Base-by-base conservation (phyloP, 371 early-diverging fungal species). In the Lichtheimia hyalospora region DNA sequence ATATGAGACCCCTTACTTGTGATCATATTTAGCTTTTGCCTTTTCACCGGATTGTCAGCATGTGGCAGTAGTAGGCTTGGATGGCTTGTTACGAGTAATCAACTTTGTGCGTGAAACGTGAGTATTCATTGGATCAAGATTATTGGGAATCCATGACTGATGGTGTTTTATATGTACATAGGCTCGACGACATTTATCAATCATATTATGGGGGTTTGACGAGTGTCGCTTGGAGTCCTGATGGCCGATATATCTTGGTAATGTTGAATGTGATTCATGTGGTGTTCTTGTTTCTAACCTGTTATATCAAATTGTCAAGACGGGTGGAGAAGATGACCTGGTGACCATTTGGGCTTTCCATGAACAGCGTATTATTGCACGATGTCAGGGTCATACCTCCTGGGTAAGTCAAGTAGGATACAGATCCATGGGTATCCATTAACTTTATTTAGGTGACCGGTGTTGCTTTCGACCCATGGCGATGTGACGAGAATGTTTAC, bases 301-400 rank as follows among this genome's bases (percentile, higher is more conserved):
- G 15, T 39, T 25, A 21, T 34, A 34, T n/a, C n/a, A n/a, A n/a
- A n/a, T n/a, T n/a, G 10, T n/a, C 12, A 63, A 82, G 84, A 84
- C 89, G 0, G 93, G 98, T 10, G 95, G 97, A 0, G 96, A 99
- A 67, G 99, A 99, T 73, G 98, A 99, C 70, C 69, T 95, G 10
- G 86, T 98, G 13, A 90, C 95, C 2, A 83, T 99, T 3, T 99
- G 96, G 96, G 84, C 89, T 52, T 88, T 85, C 68, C 82, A 74
- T 57, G 94, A 87, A 41, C 84, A 84, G 41, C 74, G 85, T 10
- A 84, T 94, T 20, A 83, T 94, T 1, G 96, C 96, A 2, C 76
- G 97, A 16, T 94, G 96, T 68, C 91, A 91, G 64, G 98, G 97
- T 3, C 99, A 99, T 70, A 84, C 86, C 46, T 97, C 99, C 0